Base-by-base conservation (phyloP, 2,329 filamentous ascomycete genomes). In the Apiospora marii region DNA sequence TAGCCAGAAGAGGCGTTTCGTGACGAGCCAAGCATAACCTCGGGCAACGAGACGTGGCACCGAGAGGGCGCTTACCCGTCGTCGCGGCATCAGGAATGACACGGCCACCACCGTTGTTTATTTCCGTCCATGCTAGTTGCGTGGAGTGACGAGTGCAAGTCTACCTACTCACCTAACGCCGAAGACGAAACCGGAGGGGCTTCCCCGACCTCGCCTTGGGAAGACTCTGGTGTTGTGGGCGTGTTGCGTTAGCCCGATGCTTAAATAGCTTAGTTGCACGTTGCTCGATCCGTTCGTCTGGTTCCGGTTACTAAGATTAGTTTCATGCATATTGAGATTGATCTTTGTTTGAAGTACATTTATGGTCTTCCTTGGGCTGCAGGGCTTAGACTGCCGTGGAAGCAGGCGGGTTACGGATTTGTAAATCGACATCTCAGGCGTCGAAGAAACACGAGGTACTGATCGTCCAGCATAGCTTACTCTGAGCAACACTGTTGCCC, bases 271-370 rank as follows among this genome's bases (percentile, higher is more conserved):
- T 61, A 22, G 53, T 4, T 7, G 3, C 16, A 12, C 27, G 6
- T 8, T 12, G 19, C 13, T 22, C 8, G 10, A 64, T n/a, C 30
- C 58, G 58, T 41, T 64, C 58, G 58, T 64, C 58, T 64, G 58
- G 58, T 37, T 64, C 34, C 19, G 41, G 58, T 64, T 64, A n/a
- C 58, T 64, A 64, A 64, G 30, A 64, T 37, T 64, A 41, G 58
- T n/a, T n/a, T n/a, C 14, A 30, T 64, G 58, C 58, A 64, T 64
- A n/a, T 41, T 41, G 30, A 12, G 2, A 61, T 64, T 16, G 30
- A 8, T 64, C 19, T 5, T 41, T 0, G 10, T n/a, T 37, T 22
- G 2, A 10, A 12, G 16, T 34, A 61, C 30, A 2, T 34, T 7
- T 58, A 2, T 13, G 27, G 4, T 8, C 14, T 34, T 5, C 16